Evolutionary conservation across 495 filamentous ascomycete species (phyloP).

Genomic region (Podospora pseudopauciseta): DNA sequence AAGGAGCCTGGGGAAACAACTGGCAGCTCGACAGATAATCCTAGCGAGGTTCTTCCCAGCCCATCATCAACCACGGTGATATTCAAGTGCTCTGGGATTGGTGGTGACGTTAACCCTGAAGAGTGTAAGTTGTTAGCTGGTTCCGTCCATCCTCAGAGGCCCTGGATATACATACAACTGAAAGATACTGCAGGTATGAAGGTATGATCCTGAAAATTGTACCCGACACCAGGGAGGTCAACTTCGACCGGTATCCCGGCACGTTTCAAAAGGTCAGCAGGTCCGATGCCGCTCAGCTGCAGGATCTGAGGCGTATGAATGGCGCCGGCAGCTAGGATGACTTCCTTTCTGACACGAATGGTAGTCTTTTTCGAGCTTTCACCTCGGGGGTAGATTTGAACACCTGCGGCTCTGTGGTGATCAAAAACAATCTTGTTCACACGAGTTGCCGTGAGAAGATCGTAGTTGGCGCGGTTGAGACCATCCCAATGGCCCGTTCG

Average conservation of each 20-base stretch:
- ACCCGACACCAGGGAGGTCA: constrained; percentile 52
- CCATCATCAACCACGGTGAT: constrained; percentile 26
- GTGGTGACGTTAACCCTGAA: background rate
- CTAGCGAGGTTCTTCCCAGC: constrained; percentile 47
- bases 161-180: constrained; percentile 18
- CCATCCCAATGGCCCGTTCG: constrained; percentile 19
- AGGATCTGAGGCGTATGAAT: constrained; percentile 51
- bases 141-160: background rate
- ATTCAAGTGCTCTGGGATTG: background rate
- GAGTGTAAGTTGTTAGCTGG: background rate
- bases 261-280: constrained; percentile 36
- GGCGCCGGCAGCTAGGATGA: constrained; percentile 50
- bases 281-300: constrained; percentile 50
- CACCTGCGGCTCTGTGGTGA: constrained; percentile 25
- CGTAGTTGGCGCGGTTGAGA: constrained; percentile 32
- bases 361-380: constrained; percentile 8
- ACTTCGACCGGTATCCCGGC: constrained; percentile 39
- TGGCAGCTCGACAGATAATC: constrained; percentile 25
- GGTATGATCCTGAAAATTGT: constrained; percentile 55
- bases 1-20: constrained; percentile 22
- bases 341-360: constrained; percentile 41
- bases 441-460: constrained; percentile 35
- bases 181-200: constrained; percentile 27
- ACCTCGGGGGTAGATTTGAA: constrained; percentile 14
- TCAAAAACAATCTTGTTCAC: constrained; percentile 43